Evolutionary conservation across 257 asterid species (phyloP), one percentile per base, ranked within the genome.

Genomic region (Linaria vulgaris): DNA sequence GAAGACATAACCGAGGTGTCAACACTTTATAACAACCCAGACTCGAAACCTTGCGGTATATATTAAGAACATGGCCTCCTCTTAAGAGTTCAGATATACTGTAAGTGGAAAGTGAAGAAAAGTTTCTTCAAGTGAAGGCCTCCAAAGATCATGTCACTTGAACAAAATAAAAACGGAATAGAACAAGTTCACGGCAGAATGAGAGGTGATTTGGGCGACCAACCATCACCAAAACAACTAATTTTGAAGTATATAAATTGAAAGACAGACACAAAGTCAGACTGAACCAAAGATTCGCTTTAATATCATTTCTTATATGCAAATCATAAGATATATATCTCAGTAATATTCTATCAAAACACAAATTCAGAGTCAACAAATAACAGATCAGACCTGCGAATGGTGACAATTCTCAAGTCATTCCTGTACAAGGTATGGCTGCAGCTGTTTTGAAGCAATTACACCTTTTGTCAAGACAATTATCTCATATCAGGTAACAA

Each of bases 331-430:
- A 67, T 41, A 54, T 17, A 38, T 61, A 63, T 65, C 53, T 50
- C 27, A 25, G n/a, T 11, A 41, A 56, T 63, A 23, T n/a, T 3
- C 60, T 34, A 72, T 54, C 67, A 59, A 25, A 66, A 71, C 3
- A 48, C 41, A 69, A 20, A 44, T 41, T 59, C 58, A 61, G 49
- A 12, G 61, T 66, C 76, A 66, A 31, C 37, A 51, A 76, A 68
- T 54, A 37, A 59, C 60, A 43, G 56, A 71, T 59, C 72, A 37
- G 70, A 74, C 85, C 78, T 73, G 74, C 41, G 15, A 63, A 70
- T 56, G 66, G 71, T 43, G 43, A 45, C 11, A 31, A 57, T 61
- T 61, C 68, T 21, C 13, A 16, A 61, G 63, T 47, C 59, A 60
- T 58, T 12, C 53, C 61, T 30, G 52, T 41, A 47, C 59, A 30